Percentiles rank a stretch among this genome's conserved stretches.
Conservation (phyloP, 2,329 filamentous ascomycete species). For the Coniochaeta hoffmannii region DNA sequence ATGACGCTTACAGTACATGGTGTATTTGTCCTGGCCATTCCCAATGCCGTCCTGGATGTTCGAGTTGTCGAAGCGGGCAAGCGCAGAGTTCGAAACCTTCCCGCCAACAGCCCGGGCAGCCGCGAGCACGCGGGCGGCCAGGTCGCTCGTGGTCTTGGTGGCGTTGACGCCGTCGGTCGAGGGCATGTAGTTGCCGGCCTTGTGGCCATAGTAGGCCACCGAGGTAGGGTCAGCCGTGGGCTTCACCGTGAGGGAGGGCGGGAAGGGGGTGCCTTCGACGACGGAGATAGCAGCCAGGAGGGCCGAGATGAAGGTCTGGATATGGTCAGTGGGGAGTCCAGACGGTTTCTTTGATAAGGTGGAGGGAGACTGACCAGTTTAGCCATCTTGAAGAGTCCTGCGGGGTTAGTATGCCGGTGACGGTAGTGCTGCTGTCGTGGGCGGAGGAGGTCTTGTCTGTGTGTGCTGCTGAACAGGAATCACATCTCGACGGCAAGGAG, state of each 20-base stretch:
- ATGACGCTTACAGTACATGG: conserved; percentile 13
- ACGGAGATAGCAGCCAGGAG: neutral
- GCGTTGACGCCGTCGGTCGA: neutral
- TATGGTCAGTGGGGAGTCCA: neutral
- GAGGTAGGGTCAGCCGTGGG: neutral
- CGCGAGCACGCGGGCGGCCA: neutral
- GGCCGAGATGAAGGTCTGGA: neutral
- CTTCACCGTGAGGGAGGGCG: neutral
- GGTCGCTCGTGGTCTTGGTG: neutral
- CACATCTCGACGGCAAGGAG: neutral
- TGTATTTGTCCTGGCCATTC: conserved; percentile 19
- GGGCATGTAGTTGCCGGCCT: conserved; percentile 6
- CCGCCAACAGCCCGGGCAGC: conserved; percentile 1
- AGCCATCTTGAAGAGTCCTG: neutral
- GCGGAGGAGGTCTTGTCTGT: neutral
- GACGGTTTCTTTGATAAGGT: no score
- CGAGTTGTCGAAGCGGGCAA: conserved; percentile 5
- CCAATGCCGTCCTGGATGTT: conserved; percentile 10
- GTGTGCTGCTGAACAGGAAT: neutral
- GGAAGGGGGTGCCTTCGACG: neutral
- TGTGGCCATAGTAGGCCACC: conserved; percentile 6
- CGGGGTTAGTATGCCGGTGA: neutral
- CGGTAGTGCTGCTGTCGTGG: neutral
- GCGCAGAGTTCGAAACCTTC: neutral
- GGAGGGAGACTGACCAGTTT: neutral